Conservation (phyloP, 2,329 filamentous ascomycete species). For the Aspergillus fischeri region DNA sequence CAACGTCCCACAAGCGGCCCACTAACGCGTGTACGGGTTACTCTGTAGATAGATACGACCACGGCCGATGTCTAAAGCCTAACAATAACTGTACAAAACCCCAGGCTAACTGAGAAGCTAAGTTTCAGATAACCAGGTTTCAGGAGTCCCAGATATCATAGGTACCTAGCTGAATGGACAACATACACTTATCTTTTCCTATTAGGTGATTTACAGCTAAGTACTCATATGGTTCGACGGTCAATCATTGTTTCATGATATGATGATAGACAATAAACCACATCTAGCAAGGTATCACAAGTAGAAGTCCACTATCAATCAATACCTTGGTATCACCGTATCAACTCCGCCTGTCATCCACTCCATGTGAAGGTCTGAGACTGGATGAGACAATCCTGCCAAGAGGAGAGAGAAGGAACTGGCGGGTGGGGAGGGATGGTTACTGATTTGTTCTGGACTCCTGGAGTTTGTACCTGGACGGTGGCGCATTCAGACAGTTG, state of each 20-base stretch:
- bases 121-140: neutral
- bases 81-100: neutral
- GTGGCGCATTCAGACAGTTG: neutral
- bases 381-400: neutral
- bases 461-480: neutral
- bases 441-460: neutral
- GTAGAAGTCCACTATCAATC: too few relatives aligned
- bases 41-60: neutral
- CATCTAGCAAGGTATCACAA: too few relatives aligned
- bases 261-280: too few relatives aligned
- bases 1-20: constrained; percentile 11
- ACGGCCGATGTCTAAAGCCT: neutral
- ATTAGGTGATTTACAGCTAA: neutral
- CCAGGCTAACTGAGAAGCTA: neutral
- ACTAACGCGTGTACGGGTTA: constrained; percentile 30
- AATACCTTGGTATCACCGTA: neutral
- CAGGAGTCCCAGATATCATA: neutral
- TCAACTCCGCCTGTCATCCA: neutral
- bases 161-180: neutral
- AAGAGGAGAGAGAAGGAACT: neutral
- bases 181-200: neutral
- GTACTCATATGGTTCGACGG: neutral
- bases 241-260: too few relatives aligned
- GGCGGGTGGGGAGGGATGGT: neutral
- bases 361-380: too few relatives aligned